Conservation (phyloP, 2,329 filamentous ascomycete species). For the Zelopaecilomyces penicillatus region DNA sequence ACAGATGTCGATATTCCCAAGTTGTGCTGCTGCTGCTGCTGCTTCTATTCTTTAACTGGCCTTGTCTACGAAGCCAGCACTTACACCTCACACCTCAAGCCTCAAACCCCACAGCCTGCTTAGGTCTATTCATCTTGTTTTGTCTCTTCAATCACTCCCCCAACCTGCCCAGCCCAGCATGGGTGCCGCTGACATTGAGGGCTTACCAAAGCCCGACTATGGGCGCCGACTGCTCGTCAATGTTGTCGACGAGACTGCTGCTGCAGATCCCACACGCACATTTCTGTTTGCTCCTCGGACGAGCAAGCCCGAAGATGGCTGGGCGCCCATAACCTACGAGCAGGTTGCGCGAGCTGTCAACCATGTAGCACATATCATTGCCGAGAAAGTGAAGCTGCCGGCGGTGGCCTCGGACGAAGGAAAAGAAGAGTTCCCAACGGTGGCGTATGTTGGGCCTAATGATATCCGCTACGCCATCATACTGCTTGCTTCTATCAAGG, state of each 20-base stretch:
- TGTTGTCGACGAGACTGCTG: neutral
- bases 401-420: neutral
- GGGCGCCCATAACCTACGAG: neutral
- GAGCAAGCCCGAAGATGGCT: neutral
- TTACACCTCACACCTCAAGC: too few relatives aligned
- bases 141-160: too few relatives aligned
- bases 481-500: slow-evolving; percentile 10
- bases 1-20: too few relatives aligned
- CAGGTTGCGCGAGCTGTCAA: neutral
- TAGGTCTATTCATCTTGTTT: too few relatives aligned
- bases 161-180: neutral
- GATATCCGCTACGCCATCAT: slow-evolving; percentile 11
- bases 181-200: neutral
- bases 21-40: too few relatives aligned
- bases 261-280: neutral
- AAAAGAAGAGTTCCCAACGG: neutral
- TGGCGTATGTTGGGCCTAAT: neutral
- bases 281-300: neutral
- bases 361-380: neutral
- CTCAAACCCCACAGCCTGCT: too few relatives aligned
- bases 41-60: too few relatives aligned
- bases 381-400: neutral
- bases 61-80: too few relatives aligned
- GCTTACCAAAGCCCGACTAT: neutral
- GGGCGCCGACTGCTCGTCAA: neutral